Evolutionary conservation across 306 rosid genomes (phyloP).

Genomic region (Corylus avellana): DNA sequence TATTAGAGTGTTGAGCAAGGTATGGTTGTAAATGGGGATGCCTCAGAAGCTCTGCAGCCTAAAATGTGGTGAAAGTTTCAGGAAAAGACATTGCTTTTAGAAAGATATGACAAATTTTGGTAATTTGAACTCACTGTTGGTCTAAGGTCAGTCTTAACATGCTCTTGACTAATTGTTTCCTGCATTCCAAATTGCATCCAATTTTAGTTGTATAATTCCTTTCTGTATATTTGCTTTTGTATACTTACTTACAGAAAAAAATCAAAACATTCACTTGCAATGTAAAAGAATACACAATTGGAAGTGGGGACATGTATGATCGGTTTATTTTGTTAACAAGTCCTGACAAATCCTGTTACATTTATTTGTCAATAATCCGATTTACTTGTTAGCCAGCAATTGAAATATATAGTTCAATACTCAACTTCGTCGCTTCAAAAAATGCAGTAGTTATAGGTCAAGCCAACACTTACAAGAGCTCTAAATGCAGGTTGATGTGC

Average conservation of each 20-base stretch:
- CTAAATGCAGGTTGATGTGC: slow-evolving; percentile 90
- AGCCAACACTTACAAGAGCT: slow-evolving; percentile 71
- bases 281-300: too few species aligned
- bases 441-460: slow-evolving; percentile 15
- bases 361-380: slow-evolving; percentile 32
- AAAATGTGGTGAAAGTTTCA: slow-evolving; percentile 27
- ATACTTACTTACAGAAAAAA: too few species aligned
- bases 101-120: slow-evolving; percentile 17
- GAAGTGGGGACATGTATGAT: slow-evolving; percentile 6
- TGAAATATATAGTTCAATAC: neutral
- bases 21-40: slow-evolving; percentile 76
- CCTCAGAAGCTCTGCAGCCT: slow-evolving; percentile 89
- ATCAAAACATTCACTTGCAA: too few species aligned
- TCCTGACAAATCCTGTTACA: slow-evolving; percentile 85
- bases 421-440: neutral
- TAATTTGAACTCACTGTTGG: slow-evolving; percentile 71
- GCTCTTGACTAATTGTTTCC: slow-evolving; percentile 91
- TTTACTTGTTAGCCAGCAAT: slow-evolving; percentile 10
- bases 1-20: slow-evolving; percentile 67
- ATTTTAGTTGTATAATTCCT: neutral
- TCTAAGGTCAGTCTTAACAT: slow-evolving; percentile 93
- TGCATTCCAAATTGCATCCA: slow-evolving; percentile 32
- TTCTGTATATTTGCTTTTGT: too few species aligned
- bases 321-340: slow-evolving; percentile 86
- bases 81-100: slow-evolving; percentile 25